Base-by-base conservation (phyloP, 176 grass and related monocot species). In the Themeda triandra region DNA sequence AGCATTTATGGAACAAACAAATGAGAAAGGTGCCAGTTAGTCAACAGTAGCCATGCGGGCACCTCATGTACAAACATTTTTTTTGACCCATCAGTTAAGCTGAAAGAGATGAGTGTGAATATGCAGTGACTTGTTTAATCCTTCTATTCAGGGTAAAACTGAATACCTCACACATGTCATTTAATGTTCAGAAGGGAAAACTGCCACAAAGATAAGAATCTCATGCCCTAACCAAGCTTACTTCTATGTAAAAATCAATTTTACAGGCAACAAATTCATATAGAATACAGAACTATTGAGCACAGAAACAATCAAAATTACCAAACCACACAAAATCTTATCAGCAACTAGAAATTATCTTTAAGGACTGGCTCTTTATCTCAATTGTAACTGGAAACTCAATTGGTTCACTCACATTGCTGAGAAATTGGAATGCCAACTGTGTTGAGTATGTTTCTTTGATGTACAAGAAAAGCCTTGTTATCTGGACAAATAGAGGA, bases 381-480 rank as follows among this genome's bases (percentile, higher is more conserved):
- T 75, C 29, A 70, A 69, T 85, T 58, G 73, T 83, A 79, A 72
- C 44, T 33, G 27, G 30, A 29, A 87, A 76, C 40, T 56, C 33
- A 82, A 85, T 63, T 44, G 44, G 63, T 80, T 28, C 60, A 84
- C 96, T 88, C 91, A 98, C 96, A 91, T 92, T 92, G 89, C 87
- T 91, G 71, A 98, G 83, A 75, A 95, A 98, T 60, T 94, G 83
- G 80, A 95, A 98, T 63, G 93, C 93, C 89, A 98, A 91, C 28
- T 98, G 89, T 45, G 86, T 67, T 70, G 90, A 88, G 78, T 98
- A 91, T 75, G 83, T 94, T 85, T 98, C 89, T 83, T 95, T 90
- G 78, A 98, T 92, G 83, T 98, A 94, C 69, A 98, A 88, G 89
- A 98, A 98, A 89, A 95, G 83, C 13, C 78, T 87, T 74, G 92